A percentile compares a stretch with the other conserved stretches of the same genome.
Conservation (phyloP, 2,329 filamentous ascomycete species). For the Colletotrichum camelliae region DNA sequence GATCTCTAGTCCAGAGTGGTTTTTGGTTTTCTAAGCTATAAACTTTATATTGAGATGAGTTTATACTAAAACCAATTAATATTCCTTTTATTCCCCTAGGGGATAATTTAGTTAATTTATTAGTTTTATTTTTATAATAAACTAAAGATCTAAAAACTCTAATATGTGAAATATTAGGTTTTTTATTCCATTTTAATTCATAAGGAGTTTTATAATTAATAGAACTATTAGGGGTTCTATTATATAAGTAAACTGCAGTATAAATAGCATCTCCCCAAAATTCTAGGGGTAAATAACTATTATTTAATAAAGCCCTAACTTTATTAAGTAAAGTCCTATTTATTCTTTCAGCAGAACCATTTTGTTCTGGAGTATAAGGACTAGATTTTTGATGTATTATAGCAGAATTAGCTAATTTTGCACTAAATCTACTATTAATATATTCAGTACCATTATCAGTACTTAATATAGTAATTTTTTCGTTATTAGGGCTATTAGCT, state of each 20-base stretch:
- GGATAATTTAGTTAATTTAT: neutral
- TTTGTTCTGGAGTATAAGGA: neutral
- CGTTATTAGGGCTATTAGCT: neutral
- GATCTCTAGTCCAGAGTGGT: neutral
- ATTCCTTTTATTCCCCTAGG: neutral
- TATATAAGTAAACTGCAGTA: neutral
- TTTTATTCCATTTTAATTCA: neutral
- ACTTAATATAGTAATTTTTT: neutral
- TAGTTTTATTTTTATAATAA: neutral
- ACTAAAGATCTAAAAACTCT: neutral
- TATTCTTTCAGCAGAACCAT: neutral
- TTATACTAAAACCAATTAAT: neutral
- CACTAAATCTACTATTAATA: neutral
- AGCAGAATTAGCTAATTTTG: neutral
- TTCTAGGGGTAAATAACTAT: neutral
- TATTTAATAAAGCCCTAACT: neutral
- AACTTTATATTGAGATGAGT: rapidly evolving
- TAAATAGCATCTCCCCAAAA: neutral
- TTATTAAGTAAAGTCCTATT: neutral
- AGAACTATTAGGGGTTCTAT: neutral
- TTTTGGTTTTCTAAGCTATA: neutral
- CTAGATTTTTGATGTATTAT: neutral
- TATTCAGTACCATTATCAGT: neutral
- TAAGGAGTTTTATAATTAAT: neutral
- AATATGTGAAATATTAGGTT: neutral